Percentiles rank a stretch among this genome's conserved stretches.
Conservation (phyloP, 176 grass and related monocot genomes). For the Oryza glumipatula region DNA sequence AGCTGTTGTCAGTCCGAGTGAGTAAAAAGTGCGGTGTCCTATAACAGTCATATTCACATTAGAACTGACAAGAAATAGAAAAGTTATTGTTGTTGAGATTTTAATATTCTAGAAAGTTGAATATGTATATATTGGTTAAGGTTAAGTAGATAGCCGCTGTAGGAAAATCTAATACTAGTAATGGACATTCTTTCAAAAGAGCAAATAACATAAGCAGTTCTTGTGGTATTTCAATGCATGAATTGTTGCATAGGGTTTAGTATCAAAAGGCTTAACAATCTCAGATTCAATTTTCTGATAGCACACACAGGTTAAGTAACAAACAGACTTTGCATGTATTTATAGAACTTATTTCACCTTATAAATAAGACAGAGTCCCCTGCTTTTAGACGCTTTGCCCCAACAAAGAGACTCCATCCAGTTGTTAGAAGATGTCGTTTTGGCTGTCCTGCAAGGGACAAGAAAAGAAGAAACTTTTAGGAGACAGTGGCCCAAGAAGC, state of each 20-base stretch:
- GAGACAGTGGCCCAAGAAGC: background rate
- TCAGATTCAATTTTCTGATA: constrained; percentile 11
- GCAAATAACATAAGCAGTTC: background rate
- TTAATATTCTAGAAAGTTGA: background rate
- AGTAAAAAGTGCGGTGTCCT: background rate
- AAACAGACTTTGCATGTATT: background rate
- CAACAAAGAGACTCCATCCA: constrained; percentile 98
- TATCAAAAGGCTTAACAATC: background rate
- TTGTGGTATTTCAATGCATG: background rate
- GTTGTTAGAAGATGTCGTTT: constrained; percentile 99
- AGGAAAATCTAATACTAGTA: background rate
- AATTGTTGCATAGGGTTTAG: background rate
- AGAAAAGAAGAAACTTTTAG: constrained; percentile 18
- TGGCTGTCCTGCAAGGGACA: constrained; percentile 74
- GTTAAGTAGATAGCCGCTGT: background rate
- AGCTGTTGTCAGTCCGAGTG: background rate
- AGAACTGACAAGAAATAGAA: background rate
- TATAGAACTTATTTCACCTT: constrained; percentile 50
- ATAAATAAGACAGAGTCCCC: constrained; percentile 98
- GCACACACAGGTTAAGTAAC: background rate
- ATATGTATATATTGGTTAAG: background rate
- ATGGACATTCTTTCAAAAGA: background rate
- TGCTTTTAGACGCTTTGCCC: constrained; percentile 88
- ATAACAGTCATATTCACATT: background rate
- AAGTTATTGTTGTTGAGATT: background rate